These are phyloP conservation scores for Corchorus capsularis DNA, from an alignment of 345 rosid species.

Conservation along the genomic window DNA sequence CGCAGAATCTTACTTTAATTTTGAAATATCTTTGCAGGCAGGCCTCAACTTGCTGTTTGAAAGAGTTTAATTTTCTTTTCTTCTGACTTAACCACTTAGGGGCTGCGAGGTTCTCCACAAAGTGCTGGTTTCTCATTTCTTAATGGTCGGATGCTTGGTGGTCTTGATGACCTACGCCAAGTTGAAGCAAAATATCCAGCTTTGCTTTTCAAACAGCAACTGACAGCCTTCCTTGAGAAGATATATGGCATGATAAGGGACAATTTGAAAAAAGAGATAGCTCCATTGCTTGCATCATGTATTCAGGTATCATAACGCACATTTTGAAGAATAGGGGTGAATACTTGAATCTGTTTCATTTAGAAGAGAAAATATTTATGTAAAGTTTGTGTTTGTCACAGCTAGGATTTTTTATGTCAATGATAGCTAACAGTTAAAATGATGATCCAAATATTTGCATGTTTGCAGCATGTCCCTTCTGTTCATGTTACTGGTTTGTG, in stretches of 20 bases:
- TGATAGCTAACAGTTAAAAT: slow-evolving; percentile 9
- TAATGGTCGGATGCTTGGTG: slow-evolving; percentile 64
- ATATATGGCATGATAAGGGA: slow-evolving; percentile 97
- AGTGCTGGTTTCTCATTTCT: slow-evolving; percentile 81
- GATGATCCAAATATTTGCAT: neutral
- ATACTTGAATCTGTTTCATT: neutral
- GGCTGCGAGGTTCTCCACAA: slow-evolving; percentile 81
- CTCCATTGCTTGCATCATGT: slow-evolving; percentile 85
- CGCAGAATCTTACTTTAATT: slow-evolving; percentile 22
- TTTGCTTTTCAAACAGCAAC: slow-evolving; percentile 93
- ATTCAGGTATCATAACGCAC: slow-evolving; percentile 62
- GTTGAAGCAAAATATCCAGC: slow-evolving; percentile 98
- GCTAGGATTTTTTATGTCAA: neutral
- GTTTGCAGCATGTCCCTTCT: neutral
- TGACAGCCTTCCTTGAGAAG: slow-evolving; percentile 98
- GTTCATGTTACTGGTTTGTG: neutral
- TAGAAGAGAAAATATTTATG: neutral
- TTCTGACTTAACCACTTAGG: slow-evolving; percentile 46
- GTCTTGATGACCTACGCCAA: slow-evolving; percentile 71
- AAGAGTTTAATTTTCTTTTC: slow-evolving; percentile 8
- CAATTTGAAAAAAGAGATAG: slow-evolving; percentile 88
- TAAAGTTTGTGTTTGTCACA: neutral
- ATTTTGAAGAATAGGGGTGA: neutral
- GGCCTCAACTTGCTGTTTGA: slow-evolving; percentile 12
- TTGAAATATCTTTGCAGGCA: neutral